These are phyloP conservation scores for Meyerozyma guilliermondii DNA, from an alignment of 1,139 yeast genomes.

Conservation along the genomic window DNA sequence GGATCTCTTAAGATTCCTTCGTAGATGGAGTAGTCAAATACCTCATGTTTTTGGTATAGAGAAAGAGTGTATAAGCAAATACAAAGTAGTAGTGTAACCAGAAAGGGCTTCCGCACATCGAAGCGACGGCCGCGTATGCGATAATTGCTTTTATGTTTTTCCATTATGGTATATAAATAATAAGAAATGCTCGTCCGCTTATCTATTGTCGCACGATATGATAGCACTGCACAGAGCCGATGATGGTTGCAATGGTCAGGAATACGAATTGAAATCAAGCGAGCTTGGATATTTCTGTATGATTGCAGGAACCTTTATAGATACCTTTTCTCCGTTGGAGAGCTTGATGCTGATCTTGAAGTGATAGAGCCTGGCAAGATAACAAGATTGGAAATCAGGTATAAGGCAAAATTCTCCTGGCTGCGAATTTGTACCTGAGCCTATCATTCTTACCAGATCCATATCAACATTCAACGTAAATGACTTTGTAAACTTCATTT, in stretches of 20 bases:
- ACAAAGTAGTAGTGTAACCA: not conserved
- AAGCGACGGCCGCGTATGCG: not conserved
- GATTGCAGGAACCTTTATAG: constrained; percentile 29
- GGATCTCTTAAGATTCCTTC: constrained; percentile 16
- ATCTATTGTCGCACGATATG: not conserved
- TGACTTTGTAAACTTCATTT: constrained; percentile 15
- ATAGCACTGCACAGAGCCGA: not conserved
- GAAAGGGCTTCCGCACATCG: not conserved
- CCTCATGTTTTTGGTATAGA: not conserved
- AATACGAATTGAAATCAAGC: not conserved
- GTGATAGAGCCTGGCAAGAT: constrained; percentile 31
- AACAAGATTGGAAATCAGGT: constrained; percentile 38
- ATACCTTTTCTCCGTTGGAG: constrained; percentile 22
- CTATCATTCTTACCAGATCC: not conserved
- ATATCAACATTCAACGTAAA: constrained; percentile 20
- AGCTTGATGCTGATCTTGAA: constrained; percentile 26
- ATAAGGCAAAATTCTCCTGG: constrained; percentile 23
- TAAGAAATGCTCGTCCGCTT: not conserved
- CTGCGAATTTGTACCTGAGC: not conserved
- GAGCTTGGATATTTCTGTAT: constrained; percentile 12
- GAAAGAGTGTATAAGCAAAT: not conserved
- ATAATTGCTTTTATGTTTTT: not conserved
- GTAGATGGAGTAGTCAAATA: not conserved
- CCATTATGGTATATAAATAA: not conserved
- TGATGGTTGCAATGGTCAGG: not conserved